Evolutionary conservation across 352 stramenopile species (phyloP).

Genomic region (Phytophthora tubulina): DNA sequence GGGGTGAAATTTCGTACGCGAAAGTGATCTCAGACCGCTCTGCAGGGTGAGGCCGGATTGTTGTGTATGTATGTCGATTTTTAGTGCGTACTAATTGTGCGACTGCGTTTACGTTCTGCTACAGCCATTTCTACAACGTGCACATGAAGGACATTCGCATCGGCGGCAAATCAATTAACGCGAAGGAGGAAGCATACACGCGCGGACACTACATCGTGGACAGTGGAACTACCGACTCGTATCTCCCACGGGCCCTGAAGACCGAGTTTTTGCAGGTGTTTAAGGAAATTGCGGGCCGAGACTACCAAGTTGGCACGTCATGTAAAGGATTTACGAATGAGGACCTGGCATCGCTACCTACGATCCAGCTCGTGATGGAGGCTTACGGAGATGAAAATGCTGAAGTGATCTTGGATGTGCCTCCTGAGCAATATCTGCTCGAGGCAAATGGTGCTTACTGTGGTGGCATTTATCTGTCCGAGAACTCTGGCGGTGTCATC

Average conservation of each 20-base stretch:
- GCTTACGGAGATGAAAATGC: slow-evolving; percentile 62
- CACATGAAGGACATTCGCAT: slow-evolving; percentile 77
- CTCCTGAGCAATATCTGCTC: slow-evolving; percentile 75
- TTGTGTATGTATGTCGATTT: neutral
- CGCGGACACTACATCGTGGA: slow-evolving; percentile 84
- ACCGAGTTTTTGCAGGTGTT: slow-evolving; percentile 68
- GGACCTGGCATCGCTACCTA: slow-evolving; percentile 63
- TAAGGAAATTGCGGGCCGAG: slow-evolving; percentile 53
- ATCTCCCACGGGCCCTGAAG: slow-evolving; percentile 66
- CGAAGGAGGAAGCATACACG: slow-evolving; percentile 45
- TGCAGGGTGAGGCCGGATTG: slow-evolving; percentile 17
- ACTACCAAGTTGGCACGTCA: slow-evolving; percentile 53
- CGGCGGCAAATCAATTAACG: slow-evolving; percentile 65
- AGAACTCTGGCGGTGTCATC: slow-evolving; percentile 79
- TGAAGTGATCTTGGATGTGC: slow-evolving; percentile 67
- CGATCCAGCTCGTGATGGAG: slow-evolving; percentile 78
- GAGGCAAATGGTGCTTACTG: slow-evolving; percentile 65
- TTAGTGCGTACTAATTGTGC: slow-evolving; percentile 10
- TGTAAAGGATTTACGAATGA: slow-evolving; percentile 68
- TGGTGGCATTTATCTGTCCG: slow-evolving; percentile 72
- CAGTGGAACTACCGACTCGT: slow-evolving; percentile 88
- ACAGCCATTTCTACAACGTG: slow-evolving; percentile 76
- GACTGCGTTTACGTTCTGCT: slow-evolving; percentile 5
- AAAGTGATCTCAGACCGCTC: slow-evolving; percentile 59
- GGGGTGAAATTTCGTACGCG: slow-evolving; percentile 63